Base-by-base conservation (phyloP, 306 rosid species). In the Rosa rugosa region DNA sequence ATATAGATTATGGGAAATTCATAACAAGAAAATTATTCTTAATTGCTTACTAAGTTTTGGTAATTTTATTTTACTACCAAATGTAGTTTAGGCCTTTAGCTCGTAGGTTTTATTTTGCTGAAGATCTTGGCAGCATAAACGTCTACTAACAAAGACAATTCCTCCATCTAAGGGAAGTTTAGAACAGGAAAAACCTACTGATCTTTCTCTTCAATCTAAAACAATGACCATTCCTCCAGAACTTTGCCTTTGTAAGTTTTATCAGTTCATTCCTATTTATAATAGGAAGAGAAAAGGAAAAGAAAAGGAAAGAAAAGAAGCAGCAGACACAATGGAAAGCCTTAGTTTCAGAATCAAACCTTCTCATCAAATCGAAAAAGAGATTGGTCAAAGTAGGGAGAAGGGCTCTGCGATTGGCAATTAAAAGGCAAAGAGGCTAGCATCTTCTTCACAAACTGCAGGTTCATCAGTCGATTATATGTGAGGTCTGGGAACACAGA, bases 361-460 rank as follows among this genome's bases (percentile, higher is more conserved):
- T 95, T 95, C 80, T 95, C 99, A 82, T 95, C 99, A 74, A 85
- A 95, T 75, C 98, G 94, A 82, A 86, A 95, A 65, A 95, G 96
- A 53, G 97, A 90, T 78, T 87, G 97, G 82, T 95, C 99, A 83
- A 95, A 95, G 83, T 95, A 95, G 11, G 99, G 99, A 73, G 99
- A 95, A 76, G 99, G 99, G 84, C 98, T 93, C 90, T 86, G 94
- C 11, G 94, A 90, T 86, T 95, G 99, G 79, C 98, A 92, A 82
- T 84, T 91, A 83, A 89, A 85, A 81, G 99, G 99, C 72, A 95
- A 82, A 45, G 94, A 86, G 60, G 87, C 88, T 59, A 95, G 94
- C 95, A 94, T 92, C 90, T 94, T 94, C 97, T 91, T 95, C 87
- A 91, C 93, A 82, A 93, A 95, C 98, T 95, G 94, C 89, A 79